A percentile compares a stretch with the other conserved stretches of the same genome.
phyloP scores from a whole-genome alignment of 1,139 yeast genomes.

The Geotrichum citri-aurantii region DNA sequence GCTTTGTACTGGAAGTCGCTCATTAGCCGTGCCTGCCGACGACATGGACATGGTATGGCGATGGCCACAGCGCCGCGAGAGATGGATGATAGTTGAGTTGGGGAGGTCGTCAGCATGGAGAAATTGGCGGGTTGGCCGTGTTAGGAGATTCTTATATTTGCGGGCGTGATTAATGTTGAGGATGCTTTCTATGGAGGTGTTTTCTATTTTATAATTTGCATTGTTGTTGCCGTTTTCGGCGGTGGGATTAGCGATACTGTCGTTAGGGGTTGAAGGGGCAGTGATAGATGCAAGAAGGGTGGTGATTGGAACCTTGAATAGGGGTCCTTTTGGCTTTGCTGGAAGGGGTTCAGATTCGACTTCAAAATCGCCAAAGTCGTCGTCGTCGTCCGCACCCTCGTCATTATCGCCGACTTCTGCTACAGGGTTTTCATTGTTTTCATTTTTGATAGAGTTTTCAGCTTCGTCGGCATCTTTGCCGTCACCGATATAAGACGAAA shows the following conservation, averaged over 20 bases:
- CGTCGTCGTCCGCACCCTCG: slow-evolving; percentile 14
- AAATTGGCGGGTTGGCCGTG: slow-evolving; percentile 32
- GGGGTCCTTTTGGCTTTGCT: neutral
- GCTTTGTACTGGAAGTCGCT: neutral
- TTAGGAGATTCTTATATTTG: slow-evolving; percentile 26
- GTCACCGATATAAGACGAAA: neutral
- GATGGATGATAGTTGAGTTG: slow-evolving; percentile 21
- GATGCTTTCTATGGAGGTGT: neutral
- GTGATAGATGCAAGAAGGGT: neutral
- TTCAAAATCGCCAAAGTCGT: slow-evolving; percentile 23
- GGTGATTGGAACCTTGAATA: neutral
- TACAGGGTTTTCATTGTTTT: neutral
- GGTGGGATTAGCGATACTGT: slow-evolving; percentile 13
- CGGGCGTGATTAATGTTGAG: slow-evolving; percentile 21
- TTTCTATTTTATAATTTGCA: slow-evolving; percentile 16
- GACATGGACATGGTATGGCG: neutral
- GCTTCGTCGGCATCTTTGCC: neutral
- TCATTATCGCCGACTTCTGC: slow-evolving; percentile 6
- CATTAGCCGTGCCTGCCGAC: neutral
- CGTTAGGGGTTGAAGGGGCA: neutral
- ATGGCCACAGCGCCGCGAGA: neutral
- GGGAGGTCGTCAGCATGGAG: slow-evolving; percentile 23
- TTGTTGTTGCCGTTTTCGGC: neutral
- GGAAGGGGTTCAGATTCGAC: neutral
- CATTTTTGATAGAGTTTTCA: neutral